These are phyloP conservation scores for Racocetra persica DNA, from an alignment of 371 early-diverging fungal species.

Conservation along the genomic window DNA sequence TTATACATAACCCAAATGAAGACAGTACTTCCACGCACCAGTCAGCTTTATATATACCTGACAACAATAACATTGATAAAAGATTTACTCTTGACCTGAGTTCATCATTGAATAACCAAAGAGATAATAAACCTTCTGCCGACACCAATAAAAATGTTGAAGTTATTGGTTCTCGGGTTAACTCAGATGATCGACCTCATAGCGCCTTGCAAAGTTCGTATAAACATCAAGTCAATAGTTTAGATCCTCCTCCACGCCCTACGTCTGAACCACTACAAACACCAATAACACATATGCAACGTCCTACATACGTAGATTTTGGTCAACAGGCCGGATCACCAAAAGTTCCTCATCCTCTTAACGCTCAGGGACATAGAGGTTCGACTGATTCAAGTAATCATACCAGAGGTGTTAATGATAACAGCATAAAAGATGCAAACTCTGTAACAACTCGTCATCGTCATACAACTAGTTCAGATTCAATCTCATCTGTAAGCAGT, in stretches of 20 bases:
- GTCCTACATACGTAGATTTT: background rate
- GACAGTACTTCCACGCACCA: background rate
- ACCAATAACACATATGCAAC: background rate
- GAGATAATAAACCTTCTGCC: background rate
- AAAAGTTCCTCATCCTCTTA: slow-evolving; percentile 15
- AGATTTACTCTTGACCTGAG: slow-evolving; percentile 40
- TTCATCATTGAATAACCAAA: background rate
- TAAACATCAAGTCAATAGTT: slow-evolving; percentile 7
- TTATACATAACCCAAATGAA: background rate
- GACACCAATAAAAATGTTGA: background rate
- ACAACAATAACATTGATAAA: slow-evolving; percentile 26
- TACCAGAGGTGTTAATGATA: background rate
- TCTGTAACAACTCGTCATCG: slow-evolving; percentile 39
- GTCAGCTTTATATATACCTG: background rate
- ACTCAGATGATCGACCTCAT: background rate
- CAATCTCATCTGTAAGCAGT: slow-evolving; percentile 38
- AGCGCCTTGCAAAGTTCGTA: background rate
- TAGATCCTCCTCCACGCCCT: slow-evolving; percentile 35
- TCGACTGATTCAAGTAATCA: background rate
- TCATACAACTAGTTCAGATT: slow-evolving; percentile 43
- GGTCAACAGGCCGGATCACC: slow-evolving; percentile 18
- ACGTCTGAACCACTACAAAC: slow-evolving; percentile 10
- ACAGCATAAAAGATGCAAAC: background rate
- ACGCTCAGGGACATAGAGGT: background rate
- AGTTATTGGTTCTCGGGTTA: background rate